Evolutionary conservation across 495 filamentous ascomycete genomes (phyloP).

Genomic region (Aspergillus diversus): DNA sequence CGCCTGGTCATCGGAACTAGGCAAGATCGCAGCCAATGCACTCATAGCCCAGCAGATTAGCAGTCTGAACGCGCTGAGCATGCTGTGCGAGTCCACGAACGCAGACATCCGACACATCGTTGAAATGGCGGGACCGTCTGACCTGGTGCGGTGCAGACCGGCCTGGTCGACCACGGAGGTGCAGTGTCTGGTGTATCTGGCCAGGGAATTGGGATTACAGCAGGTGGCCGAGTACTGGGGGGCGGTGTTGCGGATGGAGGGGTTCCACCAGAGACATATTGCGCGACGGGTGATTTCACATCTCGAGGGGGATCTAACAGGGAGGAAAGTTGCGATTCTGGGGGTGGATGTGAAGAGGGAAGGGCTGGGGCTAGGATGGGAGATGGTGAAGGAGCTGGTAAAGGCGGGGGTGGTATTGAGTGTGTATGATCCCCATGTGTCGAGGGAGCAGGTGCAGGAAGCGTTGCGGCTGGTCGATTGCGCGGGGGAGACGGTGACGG

Average conservation of each 20-base stretch:
- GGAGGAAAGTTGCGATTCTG: constrained; percentile 68
- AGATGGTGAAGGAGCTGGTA: constrained; percentile 63
- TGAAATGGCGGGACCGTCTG: constrained; percentile 64
- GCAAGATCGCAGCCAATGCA: constrained; percentile 75
- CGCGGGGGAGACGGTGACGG: constrained; percentile 2
- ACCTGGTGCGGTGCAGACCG: constrained; percentile 61
- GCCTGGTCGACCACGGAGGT: constrained; percentile 80
- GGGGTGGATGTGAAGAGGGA: constrained; percentile 70
- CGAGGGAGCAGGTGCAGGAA: not conserved
- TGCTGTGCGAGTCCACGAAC: constrained; percentile 73
- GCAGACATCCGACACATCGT: constrained; percentile 71
- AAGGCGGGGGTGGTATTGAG: constrained; percentile 59
- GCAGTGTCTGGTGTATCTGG: constrained; percentile 69
- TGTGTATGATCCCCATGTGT: constrained; percentile 64
- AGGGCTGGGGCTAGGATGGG: constrained; percentile 57
- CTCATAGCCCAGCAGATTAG: constrained; percentile 79
- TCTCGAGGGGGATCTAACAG: constrained; percentile 62
- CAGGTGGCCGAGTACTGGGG: constrained; percentile 78
- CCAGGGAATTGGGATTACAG: constrained; percentile 63
- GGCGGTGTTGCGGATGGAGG: constrained; percentile 62
- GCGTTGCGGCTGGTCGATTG: constrained; percentile 5
- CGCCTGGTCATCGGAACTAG: constrained; percentile 75
- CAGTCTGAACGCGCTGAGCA: constrained; percentile 71
- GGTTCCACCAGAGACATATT: constrained; percentile 67
- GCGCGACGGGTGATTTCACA: constrained; percentile 59